Conservation (phyloP, 768 basidiomycete genomes). For the Russula emetica region DNA sequence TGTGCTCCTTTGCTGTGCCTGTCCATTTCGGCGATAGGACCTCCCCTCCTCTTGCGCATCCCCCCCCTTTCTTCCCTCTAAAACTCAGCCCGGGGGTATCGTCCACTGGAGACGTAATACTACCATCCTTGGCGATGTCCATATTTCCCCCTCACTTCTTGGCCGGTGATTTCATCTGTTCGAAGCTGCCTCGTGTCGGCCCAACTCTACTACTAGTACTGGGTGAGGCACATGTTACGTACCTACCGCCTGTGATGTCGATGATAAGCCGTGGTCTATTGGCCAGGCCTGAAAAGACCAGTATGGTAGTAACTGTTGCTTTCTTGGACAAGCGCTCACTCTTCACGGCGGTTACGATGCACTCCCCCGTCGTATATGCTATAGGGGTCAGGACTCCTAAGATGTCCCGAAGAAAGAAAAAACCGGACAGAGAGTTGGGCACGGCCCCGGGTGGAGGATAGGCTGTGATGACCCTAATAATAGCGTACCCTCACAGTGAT, state of each 20-base stretch:
- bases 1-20: neutral
- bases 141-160: neutral
- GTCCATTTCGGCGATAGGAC: neutral
- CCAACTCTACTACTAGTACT: neutral
- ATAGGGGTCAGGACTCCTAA: neutral
- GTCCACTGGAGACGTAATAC: neutral
- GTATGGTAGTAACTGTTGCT: slow-evolving; percentile 1
- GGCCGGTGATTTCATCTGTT: slow-evolving; percentile 1
- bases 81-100: neutral
- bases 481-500: neutral
- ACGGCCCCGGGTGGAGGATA: neutral
- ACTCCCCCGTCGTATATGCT: neutral
- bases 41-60: neutral
- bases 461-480: neutral
- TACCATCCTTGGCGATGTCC: neutral
- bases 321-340: neutral
- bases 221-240: slow-evolving; percentile 3
- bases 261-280: slow-evolving; percentile 12
- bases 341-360: neutral
- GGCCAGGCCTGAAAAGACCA: slow-evolving; percentile 5
- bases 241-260: slow-evolving; percentile 13
- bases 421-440: neutral
- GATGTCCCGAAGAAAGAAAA: neutral
- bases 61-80: neutral
- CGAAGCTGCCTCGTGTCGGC: slow-evolving; percentile 10